These are phyloP conservation scores for Tubosaeta brunneosetosa DNA, from an alignment of 768 basidiomycete species.

Conservation along the genomic window DNA sequence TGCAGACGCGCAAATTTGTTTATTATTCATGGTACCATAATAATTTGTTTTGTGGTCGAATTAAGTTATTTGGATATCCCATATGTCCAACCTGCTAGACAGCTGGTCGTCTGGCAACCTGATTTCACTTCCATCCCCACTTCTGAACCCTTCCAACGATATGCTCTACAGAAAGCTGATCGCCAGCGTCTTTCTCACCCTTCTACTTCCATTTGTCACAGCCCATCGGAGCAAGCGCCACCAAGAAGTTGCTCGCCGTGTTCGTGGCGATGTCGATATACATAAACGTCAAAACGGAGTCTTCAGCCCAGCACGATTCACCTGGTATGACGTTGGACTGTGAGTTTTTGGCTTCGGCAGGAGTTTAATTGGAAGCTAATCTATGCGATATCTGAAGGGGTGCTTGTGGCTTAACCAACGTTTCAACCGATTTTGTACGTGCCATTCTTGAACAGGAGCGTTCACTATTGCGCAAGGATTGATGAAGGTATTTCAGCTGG, in stretches of 20 bases:
- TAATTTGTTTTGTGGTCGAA: background rate
- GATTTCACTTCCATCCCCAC: background rate
- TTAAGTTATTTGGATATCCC: conserved; percentile 7
- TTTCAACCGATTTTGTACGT: conserved; percentile 42
- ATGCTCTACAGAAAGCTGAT: conserved; percentile 21
- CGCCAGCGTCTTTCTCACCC: conserved; percentile 33
- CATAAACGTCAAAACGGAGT: conserved; percentile 31
- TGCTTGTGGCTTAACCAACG: conserved; percentile 47
- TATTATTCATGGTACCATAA: conserved; percentile 5
- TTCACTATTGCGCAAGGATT: background rate
- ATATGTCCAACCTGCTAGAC: background rate
- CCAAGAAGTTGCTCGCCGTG: conserved; percentile 46
- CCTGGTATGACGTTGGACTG: conserved; percentile 56
- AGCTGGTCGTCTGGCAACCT: conserved; percentile 17
- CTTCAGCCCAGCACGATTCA: conserved; percentile 39
- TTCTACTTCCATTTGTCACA: conserved; percentile 32
- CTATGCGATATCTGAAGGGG: conserved; percentile 36
- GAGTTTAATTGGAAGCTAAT: conserved; percentile 3
- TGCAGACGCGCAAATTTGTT: conserved; percentile 5
- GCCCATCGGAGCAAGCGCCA: conserved; percentile 38
- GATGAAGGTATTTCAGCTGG: conserved; percentile 37
- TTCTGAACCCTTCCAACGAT: conserved; percentile 11
- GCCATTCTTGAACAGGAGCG: background rate
- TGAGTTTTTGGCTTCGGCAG: conserved; percentile 22
- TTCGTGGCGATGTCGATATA: conserved; percentile 37